Evolutionary conservation across 2,329 filamentous ascomycete genomes (phyloP), one percentile per base, ranked within the genome.

Genomic region (Xenoacremonium recifei): DNA sequence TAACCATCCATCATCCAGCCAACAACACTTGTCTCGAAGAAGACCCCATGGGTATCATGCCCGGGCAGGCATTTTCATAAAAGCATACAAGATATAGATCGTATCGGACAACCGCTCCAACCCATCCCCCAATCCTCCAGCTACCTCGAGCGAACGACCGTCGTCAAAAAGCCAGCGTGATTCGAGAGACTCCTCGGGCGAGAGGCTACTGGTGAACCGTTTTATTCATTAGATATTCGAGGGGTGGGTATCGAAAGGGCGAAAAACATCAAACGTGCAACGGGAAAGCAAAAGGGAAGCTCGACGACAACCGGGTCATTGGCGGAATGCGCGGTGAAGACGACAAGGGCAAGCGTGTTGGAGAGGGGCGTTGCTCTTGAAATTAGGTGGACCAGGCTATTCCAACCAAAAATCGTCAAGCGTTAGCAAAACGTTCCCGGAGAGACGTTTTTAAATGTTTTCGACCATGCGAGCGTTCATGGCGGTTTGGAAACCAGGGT

Each of bases 401-500:
- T 45, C 51, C 52, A 52, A 41, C 41, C 46, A 27, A 51, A 52
- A 54, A 54, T 35, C 48, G 49, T 47, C 53, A 53, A 57, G 48
- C 56, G 60, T 64, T 54, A 65, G 61, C 61, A 17, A 23, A 40
- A 31, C 31, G 18, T 39, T 38, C 40, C 30, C 32, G 21, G 40
- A 39, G 16, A 39, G 50, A 37, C 33, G 44, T 21, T 23, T 45
- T 77, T 75, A 96, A 66, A 96, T 92, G 68, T 91, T 85, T 75
- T 96, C 88, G 53, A 96, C 76, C 29, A 95, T 76, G 45, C 82
- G 80, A 39, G 90, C 81, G 63, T 93, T 91, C 63, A 96, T 80
- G 23, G 89, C 89, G 57, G 80, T 77, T 68, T 92, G 84, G 65
- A 96, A 87, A 39, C 84, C 80, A 51, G 66, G 50, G 54, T 80